phyloP scores from a whole-genome alignment of 495 filamentous ascomycete species.

The Xylaria flabelliformis region DNA sequence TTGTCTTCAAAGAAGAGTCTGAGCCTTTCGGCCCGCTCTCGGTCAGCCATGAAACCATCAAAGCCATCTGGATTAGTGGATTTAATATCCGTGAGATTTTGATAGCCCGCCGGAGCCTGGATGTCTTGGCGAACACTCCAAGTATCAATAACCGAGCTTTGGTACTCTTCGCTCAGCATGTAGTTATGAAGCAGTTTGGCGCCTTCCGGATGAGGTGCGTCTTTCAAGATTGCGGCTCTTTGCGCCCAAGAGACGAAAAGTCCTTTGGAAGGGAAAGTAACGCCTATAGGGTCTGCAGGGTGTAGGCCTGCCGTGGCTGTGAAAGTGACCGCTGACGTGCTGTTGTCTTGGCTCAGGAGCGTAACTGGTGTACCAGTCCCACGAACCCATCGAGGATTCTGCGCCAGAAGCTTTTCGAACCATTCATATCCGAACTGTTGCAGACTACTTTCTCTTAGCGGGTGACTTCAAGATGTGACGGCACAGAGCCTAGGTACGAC shows the following conservation, averaged over 20 bases:
- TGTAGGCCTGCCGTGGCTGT: not conserved
- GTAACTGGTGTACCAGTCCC: constrained; percentile 42
- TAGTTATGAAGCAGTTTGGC: constrained; percentile 45
- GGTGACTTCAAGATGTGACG: not conserved
- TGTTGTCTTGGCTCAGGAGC: constrained; percentile 29
- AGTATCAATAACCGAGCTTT: constrained; percentile 18
- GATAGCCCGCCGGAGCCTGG: constrained; percentile 23
- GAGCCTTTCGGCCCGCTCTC: constrained; percentile 37
- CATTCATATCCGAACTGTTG: constrained; percentile 43
- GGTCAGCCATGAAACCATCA: constrained; percentile 41
- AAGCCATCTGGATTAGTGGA: constrained; percentile 39
- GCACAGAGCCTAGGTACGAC: not conserved
- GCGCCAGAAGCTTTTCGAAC: constrained; percentile 43
- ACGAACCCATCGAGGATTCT: constrained; percentile 48
- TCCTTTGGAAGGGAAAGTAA: constrained; percentile 32
- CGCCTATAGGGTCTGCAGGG: constrained; percentile 13
- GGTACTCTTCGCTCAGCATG: constrained; percentile 38
- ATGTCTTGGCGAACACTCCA: constrained; percentile 30
- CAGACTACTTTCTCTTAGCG: constrained; percentile 29
- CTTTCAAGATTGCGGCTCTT: constrained; percentile 43
- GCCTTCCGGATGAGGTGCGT: constrained; percentile 43
- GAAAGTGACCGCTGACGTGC: constrained; percentile 27
- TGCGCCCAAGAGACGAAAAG: constrained; percentile 45
- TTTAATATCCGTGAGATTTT: constrained; percentile 30
- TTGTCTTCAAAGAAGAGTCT: constrained; percentile 40